Evolutionary conservation across 164 flowering plant genomes (phyloP).

Genomic region (Hamamelis virginiana): DNA sequence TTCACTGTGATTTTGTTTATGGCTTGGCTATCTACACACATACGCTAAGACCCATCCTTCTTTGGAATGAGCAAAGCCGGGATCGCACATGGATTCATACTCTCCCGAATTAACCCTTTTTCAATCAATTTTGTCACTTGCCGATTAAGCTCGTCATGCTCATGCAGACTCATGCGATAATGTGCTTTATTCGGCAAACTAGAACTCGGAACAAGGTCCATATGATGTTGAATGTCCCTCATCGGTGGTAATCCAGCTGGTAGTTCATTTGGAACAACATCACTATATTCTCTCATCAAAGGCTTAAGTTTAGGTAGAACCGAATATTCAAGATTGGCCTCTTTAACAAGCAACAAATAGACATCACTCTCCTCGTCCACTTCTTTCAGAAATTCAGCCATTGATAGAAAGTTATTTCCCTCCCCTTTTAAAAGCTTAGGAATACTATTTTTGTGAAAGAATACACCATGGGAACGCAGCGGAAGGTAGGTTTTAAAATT

Average conservation of each 20-base stretch:
- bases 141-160: background rate
- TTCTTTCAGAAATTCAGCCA: no score
- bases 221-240: background rate
- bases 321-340: background rate
- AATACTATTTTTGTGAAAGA: no score
- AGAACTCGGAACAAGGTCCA: background rate
- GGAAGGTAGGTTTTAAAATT: no score
- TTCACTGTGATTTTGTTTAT: no score
- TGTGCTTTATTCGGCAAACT: background rate
- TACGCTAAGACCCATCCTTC: slow-evolving; percentile 2
- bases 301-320: background rate
- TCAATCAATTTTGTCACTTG: background rate
- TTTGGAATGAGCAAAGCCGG: background rate
- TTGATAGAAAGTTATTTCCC: background rate
- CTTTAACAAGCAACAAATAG: background rate
- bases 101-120: background rate
- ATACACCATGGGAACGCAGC: no score
- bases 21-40: slow-evolving; percentile 8
- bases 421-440: background rate
- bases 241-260: slow-evolving; percentile 3
- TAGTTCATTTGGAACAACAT: background rate
- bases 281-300: background rate
- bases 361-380: background rate
- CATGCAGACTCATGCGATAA: slow-evolving; percentile 4
- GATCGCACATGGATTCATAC: background rate